Evolutionary conservation across 495 filamentous ascomycete species (phyloP), one percentile per base, ranked within the genome.

Genomic region (Penicillium tannophilum): DNA sequence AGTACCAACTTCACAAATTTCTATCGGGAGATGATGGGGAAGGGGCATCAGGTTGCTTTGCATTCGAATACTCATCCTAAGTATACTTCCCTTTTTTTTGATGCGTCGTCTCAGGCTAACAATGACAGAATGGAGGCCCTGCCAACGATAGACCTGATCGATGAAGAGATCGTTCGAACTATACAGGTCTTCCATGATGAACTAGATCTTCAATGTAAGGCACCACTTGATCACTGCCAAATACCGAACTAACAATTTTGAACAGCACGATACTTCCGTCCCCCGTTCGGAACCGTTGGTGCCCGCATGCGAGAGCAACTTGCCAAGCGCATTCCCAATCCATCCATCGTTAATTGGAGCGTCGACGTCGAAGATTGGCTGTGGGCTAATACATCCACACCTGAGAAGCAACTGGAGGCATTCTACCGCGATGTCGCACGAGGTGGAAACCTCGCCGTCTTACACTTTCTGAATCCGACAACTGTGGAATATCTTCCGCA

Each of bases 361-460:
- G 84, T 92, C 24, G 89, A 93, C 61, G 84, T 90, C 16, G 87
- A 91, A 72, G 89, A 92, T 70, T 92, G 89, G 88, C 63, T 89
- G 4, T 92, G 87, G 86, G 88, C 85, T 1, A 70, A 82, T 61
- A 79, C 74, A 0, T 53, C 70, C 17, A 90, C 86, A n/a, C 89
- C 89, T 0, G 83, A 89, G 70, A 84, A 86, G 66, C 89, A 92
- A 73, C 74, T 91, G 0, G 86, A 87, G 6, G 87, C 88, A n/a
- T 92, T 92, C 71, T 79, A 83, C 63, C 76, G 85, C 0, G 86
- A 89, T 65, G 75, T 92, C 0, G 75, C 69, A 4, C 79, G 77
- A 48, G 89, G 89, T 0, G 89, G 89, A 0, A 87, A 89, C 64
- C 74, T 92, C 56, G 85, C 89, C 0, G 89, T 92, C 14, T 84